Percentiles rank a stretch among this genome's conserved stretches.
phyloP scores from a whole-genome alignment of 73 alveolate species.

The Symbiodinium pilosum region DNA sequence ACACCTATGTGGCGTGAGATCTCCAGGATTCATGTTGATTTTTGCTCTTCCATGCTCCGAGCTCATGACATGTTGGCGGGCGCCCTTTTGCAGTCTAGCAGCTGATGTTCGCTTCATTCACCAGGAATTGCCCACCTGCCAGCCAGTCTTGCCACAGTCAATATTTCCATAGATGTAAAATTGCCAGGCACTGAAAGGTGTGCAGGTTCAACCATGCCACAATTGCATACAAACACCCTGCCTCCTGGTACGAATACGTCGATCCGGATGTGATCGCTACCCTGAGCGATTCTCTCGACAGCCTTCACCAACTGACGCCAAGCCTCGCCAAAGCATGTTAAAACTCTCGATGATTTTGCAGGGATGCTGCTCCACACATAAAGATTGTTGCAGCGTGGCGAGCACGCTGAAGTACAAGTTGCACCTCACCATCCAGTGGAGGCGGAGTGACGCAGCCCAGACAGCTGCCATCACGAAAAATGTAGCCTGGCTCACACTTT shows the following conservation, averaged over 20 bases:
- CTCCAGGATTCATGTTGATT: no score
- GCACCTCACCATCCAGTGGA: not conserved
- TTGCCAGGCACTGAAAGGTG: no score
- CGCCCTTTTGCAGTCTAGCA: not conserved
- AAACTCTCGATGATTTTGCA: no score
- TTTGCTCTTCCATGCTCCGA: no score
- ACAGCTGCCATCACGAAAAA: conserved; percentile 40
- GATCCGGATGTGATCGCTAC: conserved; percentile 32
- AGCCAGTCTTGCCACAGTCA: not conserved
- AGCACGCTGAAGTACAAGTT: no score
- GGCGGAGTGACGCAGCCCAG: not conserved
- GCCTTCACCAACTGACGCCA: conserved; percentile 16
- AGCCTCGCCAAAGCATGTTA: not conserved
- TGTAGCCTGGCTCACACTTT: not conserved
- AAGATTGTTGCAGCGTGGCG: not conserved
- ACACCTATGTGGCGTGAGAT: no score
- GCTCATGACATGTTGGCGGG: no score
- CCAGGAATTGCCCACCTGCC: conserved; percentile 9
- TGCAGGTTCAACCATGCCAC: no score
- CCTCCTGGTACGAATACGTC: conserved; percentile 16
- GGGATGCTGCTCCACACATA: not conserved
- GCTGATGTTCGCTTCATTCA: conserved; percentile 37
- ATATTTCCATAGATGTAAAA: no score
- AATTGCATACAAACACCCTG: not conserved
- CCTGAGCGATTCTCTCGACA: not conserved